These are phyloP conservation scores for Suillus bovinus DNA, from an alignment of 768 basidiomycete genomes.

Conservation along the genomic window DNA sequence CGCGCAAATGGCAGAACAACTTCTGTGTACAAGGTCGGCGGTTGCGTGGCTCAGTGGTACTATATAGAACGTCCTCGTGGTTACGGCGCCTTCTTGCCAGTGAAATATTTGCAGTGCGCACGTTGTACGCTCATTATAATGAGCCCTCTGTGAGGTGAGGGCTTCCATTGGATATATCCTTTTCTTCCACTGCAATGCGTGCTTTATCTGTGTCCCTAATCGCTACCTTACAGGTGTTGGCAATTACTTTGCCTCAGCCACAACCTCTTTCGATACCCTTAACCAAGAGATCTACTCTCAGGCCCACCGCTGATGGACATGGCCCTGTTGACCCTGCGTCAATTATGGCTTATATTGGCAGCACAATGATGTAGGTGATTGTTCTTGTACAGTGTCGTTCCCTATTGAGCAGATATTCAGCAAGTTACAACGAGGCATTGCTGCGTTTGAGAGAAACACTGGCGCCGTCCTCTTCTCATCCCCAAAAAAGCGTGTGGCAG, in stretches of 20 bases:
- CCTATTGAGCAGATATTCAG: constrained; percentile 15
- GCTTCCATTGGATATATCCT: constrained; percentile 1
- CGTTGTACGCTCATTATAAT: not conserved
- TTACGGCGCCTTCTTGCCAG: not conserved
- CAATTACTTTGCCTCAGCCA: constrained; percentile 18
- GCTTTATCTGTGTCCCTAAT: constrained; percentile 10
- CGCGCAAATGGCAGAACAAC: not conserved
- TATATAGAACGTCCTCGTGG: not conserved
- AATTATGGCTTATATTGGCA: constrained; percentile 17
- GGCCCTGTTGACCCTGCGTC: constrained; percentile 15
- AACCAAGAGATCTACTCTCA: constrained; percentile 15
- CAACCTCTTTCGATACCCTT: constrained; percentile 20
- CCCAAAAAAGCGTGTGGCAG: not conserved
- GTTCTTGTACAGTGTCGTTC: not conserved
- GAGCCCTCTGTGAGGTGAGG: not conserved
- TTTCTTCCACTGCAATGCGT: constrained; percentile 12
- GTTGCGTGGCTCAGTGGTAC: not conserved
- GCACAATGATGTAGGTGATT: constrained; percentile 11
- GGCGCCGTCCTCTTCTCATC: not conserved
- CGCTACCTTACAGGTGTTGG: constrained; percentile 17
- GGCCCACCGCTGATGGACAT: constrained; percentile 13
- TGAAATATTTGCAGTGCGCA: not conserved
- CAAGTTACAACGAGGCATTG: constrained; percentile 19
- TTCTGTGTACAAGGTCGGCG: not conserved
- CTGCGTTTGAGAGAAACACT: constrained; percentile 12